Base-by-base conservation (phyloP, 345 rosid species). In the Eucalyptus cloeziana region DNA sequence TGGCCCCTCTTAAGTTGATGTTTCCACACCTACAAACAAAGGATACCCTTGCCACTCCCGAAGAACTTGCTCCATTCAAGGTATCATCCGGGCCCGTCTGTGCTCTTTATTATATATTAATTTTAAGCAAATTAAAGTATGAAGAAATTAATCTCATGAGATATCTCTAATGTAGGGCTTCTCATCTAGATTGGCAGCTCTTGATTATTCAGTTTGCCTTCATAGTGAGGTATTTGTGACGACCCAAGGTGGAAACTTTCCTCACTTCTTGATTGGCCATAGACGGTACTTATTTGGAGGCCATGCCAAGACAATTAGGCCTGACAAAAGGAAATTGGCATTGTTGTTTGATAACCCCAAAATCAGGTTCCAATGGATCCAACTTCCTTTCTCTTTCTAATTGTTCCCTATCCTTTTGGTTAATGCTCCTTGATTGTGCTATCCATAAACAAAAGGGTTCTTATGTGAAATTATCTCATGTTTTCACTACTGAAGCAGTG, bases 191-290 rank as follows among this genome's bases (percentile, higher is more conserved):
- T 93, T 98, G 92, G 99, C 99, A 88, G 99, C 98, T 49, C 96
- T 97, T 51, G 99, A 97, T 87, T 97, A 97, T 89, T 95, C 97
- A 16, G 95, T 98, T 91, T 96, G 99, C 92, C 96, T 98, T 92
- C 96, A 95, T 91, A 98, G 99, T 80, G 98, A 96, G 93, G 99
- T 95, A 86, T 97, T 97, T 92, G 97, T 96, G 92, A 96, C 99
- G 19, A 97, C 99, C 37, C 99, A 97, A 95, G 99, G 99, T 87
- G 99, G 99, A 88, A 98, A 98, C 87, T 98, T 96, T 89, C 99
- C 99, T 22, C 99, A 96, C 92, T 97, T 97, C 94, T 94, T 97
- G 91, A 96, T 94, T 92, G 99, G 99, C 89, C 99, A 96, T 87
- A 93, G 99, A 86, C 98, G 97, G 7, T 96, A 96, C 92, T 93